A percentile compares a stretch with the other conserved stretches of the same genome.
Conservation (phyloP, 768 basidiomycete genomes). For the Mycena vitilis region DNA sequence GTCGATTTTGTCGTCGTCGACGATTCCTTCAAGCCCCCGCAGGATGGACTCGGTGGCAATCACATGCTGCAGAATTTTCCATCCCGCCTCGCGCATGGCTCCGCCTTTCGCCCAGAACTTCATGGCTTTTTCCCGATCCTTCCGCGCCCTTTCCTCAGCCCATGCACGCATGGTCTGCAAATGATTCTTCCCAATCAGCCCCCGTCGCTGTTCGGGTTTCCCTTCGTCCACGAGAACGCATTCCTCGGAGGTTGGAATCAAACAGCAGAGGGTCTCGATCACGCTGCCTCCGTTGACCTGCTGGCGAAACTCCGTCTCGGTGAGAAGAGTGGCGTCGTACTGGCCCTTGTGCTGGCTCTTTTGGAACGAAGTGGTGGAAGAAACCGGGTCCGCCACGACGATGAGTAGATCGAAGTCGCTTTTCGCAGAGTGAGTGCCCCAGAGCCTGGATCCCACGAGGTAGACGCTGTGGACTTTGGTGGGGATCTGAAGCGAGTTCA, state of each 20-base stretch:
- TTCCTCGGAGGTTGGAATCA: constrained; percentile 32
- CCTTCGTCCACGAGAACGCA: constrained; percentile 24
- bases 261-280: constrained; percentile 41
- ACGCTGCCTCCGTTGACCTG: constrained; percentile 36
- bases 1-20: constrained; percentile 18
- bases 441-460: constrained; percentile 38
- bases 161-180: constrained; percentile 27
- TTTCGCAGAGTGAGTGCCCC: constrained; percentile 37
- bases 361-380: constrained; percentile 2
- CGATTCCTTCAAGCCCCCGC: constrained; percentile 27
- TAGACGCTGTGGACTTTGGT: constrained; percentile 30
- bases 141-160: constrained; percentile 27
- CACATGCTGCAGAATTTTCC: constrained; percentile 39
- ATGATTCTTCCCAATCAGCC: constrained; percentile 22
- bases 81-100: constrained; percentile 34
- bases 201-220: constrained; percentile 9
- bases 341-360: constrained; percentile 41
- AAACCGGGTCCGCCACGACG: constrained; percentile 24
- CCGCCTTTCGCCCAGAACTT: constrained; percentile 41
- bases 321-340: constrained; percentile 40
- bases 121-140: constrained; percentile 39
- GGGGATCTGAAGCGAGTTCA: constrained; percentile 21
- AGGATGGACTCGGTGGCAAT: constrained; percentile 35
- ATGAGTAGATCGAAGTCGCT: constrained; percentile 41
- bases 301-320: constrained; percentile 33